Base-by-base conservation (phyloP, 2,329 filamentous ascomycete genomes). In the Didymella glomerata region DNA sequence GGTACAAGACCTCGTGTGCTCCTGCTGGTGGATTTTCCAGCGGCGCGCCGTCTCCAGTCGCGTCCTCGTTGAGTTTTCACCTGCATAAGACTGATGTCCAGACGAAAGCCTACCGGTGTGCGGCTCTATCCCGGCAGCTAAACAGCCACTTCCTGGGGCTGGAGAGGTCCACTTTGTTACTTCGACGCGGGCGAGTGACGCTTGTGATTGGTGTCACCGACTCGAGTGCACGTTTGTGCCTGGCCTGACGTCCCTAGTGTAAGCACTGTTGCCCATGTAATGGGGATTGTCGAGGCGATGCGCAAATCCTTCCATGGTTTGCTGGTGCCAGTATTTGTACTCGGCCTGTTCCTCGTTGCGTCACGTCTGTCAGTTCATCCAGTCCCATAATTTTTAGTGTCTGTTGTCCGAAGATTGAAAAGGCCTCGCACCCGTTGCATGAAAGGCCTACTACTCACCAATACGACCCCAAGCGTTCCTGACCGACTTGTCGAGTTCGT, bases 191-290 rank as follows among this genome's bases (percentile, higher is more conserved):
- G 30, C 58, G 41, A 46, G 28, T 28, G 56, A 42, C 32, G 40
- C 27, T 36, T 54, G 46, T 72, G 70, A 73, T 74, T 75, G 68
- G 68, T 62, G 61, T 57, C 24, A 61, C 63, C 48, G 38, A 49
- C 36, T 46, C 58, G 48, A 62, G 60, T 57, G 62, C 64, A 63
- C 64, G 65, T 64, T 62, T 69, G 64, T 63, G 57, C 60, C 66
- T 62, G 61, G 61, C 58, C 48, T 64, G 65, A 62, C 53, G 55
- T 45, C 36, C 47, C 60, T 64, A 66, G 66, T 68, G 65, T 60
- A 61, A 63, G 60, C 52, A 56, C 63, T 58, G 65, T 68, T 47
- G 53, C 60, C 64, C 67, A 66, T 60, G 69, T 63, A 56, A 64
- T 60, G 61, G 64, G 61, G 65, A 57, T 61, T 62, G 61, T 57